Evolutionary conservation across 768 basidiomycete species (phyloP).

Genomic region (Kwoniella newhampshirensis): DNA sequence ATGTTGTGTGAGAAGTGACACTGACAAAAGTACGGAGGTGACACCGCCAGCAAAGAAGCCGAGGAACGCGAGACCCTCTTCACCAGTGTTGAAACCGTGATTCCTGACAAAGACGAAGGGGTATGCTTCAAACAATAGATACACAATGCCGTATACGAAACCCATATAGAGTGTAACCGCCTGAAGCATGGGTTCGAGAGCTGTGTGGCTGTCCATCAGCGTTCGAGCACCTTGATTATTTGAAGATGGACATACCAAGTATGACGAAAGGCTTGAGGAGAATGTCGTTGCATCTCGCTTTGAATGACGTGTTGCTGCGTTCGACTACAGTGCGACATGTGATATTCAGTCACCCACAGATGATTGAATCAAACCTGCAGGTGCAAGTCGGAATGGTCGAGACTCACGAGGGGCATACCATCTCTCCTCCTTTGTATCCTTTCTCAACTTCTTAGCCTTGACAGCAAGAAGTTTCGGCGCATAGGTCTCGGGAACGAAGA

Average conservation of each 20-base stretch:
- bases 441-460: slow-evolving; percentile 51
- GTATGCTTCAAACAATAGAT: slow-evolving; percentile 54
- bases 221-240: no score
- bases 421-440: slow-evolving; percentile 50
- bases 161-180: slow-evolving; percentile 55
- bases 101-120: slow-evolving; percentile 45
- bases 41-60: slow-evolving; percentile 51
- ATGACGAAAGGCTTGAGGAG: slow-evolving; percentile 52
- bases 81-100: slow-evolving; percentile 51
- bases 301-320: slow-evolving; percentile 30
- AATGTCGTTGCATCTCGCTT: slow-evolving; percentile 39
- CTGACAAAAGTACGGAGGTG: slow-evolving; percentile 38
- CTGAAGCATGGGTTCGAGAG: slow-evolving; percentile 52
- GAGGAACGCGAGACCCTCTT: slow-evolving; percentile 53
- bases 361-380: neutral
- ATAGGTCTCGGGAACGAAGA: slow-evolving; percentile 53
- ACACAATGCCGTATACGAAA: slow-evolving; percentile 49
- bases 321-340: slow-evolving; percentile 31
- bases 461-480: slow-evolving; percentile 48
- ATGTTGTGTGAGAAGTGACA: neutral
- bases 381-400: neutral
- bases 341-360: neutral
- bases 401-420: slow-evolving; percentile 52
- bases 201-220: no score
- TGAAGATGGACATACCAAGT: slow-evolving; percentile 27